These are phyloP conservation scores for Rhynchosporium graminicola DNA, from an alignment of 2,329 filamentous ascomycete species.

Conservation along the genomic window DNA sequence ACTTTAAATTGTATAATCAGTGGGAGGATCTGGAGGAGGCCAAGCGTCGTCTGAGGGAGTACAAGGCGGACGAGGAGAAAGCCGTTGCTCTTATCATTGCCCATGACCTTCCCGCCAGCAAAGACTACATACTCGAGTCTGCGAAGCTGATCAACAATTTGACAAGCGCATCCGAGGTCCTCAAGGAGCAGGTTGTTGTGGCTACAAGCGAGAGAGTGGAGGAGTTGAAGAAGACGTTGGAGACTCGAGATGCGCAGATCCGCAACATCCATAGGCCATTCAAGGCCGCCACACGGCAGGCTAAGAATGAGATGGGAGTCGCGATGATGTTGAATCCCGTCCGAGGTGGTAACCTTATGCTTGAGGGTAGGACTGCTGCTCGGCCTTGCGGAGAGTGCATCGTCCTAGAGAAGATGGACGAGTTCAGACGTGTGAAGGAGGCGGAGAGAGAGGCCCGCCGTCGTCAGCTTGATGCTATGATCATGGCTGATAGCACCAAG, in stretches of 20 bases:
- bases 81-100: not conserved
- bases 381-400: too few relatives aligned
- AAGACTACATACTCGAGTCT: not conserved
- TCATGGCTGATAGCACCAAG: too few relatives aligned
- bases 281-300: not conserved
- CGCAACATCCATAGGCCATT: not conserved
- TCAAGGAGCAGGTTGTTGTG: too few relatives aligned
- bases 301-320: not conserved
- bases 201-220: not conserved
- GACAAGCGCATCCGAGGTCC: not conserved
- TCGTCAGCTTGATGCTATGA: too few relatives aligned
- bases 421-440: too few relatives aligned
- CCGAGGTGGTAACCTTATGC: not conserved
- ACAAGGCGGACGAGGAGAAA: not conserved
- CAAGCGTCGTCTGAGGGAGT: not conserved
- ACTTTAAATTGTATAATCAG: too few relatives aligned
- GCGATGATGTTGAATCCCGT: not conserved
- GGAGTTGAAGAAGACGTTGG: not conserved
- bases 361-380: not conserved
- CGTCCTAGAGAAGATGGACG: too few relatives aligned
- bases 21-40: too few relatives aligned
- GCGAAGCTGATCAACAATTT: not conserved
- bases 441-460: too few relatives aligned
- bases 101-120: not conserved
- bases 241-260: not conserved